A percentile compares a stretch with the other conserved stretches of the same genome.
phyloP scores from a whole-genome alignment of 306 rosid genomes.

The Alnus glutinosa region DNA sequence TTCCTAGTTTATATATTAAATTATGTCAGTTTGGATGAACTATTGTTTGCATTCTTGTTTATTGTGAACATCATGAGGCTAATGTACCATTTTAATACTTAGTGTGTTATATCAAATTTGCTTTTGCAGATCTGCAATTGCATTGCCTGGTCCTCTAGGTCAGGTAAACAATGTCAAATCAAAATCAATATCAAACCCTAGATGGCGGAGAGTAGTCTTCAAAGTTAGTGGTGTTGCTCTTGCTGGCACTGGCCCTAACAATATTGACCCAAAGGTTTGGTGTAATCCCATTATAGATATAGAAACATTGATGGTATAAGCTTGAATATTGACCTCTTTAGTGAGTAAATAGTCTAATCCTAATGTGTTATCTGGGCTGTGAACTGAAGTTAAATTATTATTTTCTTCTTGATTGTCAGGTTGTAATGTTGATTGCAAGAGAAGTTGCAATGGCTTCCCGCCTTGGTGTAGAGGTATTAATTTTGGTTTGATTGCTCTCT shows the following conservation, averaged over 20 bases:
- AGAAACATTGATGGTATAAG: constrained; percentile 9
- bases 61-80: background rate
- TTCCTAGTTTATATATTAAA: background rate
- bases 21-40: background rate
- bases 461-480: constrained; percentile 83
- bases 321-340: constrained; percentile 16
- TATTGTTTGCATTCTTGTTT: background rate
- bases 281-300: constrained; percentile 7
- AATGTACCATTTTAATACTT: background rate
- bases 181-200: constrained; percentile 57
- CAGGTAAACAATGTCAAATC: constrained; percentile 60
- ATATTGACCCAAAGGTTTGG: constrained; percentile 81
- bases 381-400: constrained; percentile 16
- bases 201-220: constrained; percentile 93
- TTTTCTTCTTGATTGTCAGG: constrained; percentile 50
- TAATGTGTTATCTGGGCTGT: constrained; percentile 16
- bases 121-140: constrained; percentile 53
- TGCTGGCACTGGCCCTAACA: constrained; percentile 77
- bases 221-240: constrained; percentile 95
- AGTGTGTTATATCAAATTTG: background rate
- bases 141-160: constrained; percentile 56
- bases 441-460: constrained; percentile 87
- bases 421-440: constrained; percentile 71
- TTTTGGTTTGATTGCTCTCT: constrained; percentile 26
- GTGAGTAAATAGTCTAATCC: constrained; percentile 7